Conservation (phyloP, 768 basidiomycete species). For the Tulasnella sp. region DNA sequence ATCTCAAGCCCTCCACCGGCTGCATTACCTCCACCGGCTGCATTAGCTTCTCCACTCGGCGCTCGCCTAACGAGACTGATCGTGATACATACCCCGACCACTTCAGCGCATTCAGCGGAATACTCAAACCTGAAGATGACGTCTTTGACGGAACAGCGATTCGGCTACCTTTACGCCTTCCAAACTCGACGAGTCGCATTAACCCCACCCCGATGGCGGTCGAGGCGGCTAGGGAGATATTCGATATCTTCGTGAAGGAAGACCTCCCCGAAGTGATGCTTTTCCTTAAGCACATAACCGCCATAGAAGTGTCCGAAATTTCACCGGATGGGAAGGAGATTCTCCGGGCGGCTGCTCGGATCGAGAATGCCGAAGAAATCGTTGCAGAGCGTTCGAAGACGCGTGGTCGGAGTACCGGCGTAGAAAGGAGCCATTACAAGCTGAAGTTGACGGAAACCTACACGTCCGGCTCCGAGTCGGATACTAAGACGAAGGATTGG, state of each 20-base stretch:
- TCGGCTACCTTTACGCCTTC: conserved; percentile 42
- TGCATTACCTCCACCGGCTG: not conserved
- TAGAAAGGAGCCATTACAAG: not conserved
- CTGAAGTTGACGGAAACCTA: not conserved
- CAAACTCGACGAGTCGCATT: conserved; percentile 26
- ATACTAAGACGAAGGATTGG: not conserved
- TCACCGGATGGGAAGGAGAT: conserved; percentile 24
- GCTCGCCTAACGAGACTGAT: not conserved
- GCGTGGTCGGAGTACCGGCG: not conserved
- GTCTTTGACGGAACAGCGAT: conserved; percentile 37
- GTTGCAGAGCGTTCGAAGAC: not conserved
- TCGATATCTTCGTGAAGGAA: conserved; percentile 25
- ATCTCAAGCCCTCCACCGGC: not conserved
- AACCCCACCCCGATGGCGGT: conserved; percentile 35
- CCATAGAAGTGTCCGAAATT: conserved; percentile 38
- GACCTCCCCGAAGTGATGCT: not conserved
- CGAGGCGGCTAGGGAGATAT: conserved; percentile 38
- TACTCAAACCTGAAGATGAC: not conserved
- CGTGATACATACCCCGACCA: not conserved
- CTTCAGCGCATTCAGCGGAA: not conserved
- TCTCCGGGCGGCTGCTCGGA: conserved; percentile 20
- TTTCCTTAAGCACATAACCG: conserved; percentile 8
- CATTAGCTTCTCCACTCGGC: not conserved
- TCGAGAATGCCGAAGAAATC: not conserved
- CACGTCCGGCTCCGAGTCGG: not conserved